These are phyloP conservation scores for Telopea speciosissima DNA, from an alignment of 177 flowering plant species.

Conservation along the genomic window DNA sequence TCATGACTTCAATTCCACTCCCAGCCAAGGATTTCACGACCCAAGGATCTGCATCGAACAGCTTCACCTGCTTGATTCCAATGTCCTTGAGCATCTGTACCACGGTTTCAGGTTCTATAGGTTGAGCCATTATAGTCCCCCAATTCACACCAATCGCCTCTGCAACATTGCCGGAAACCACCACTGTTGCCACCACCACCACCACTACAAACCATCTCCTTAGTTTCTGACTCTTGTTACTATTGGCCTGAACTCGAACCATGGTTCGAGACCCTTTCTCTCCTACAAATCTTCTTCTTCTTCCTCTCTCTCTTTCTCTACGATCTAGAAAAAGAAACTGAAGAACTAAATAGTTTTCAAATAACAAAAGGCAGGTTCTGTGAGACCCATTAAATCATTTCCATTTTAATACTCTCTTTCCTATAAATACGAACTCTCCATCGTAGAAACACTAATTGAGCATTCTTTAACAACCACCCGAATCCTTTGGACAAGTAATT, in stretches of 20 bases:
- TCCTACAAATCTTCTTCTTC: too few species aligned
- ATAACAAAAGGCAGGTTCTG: too few species aligned
- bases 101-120: background rate
- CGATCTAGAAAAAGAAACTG: too few species aligned
- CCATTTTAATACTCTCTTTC: background rate
- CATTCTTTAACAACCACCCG: too few species aligned
- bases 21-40: background rate
- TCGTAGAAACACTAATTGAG: too few species aligned
- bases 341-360: too few species aligned
- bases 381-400: too few species aligned
- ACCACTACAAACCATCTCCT: too few species aligned
- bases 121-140: background rate
- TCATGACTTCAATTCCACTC: constrained; percentile 37
- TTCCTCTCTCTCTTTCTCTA: too few species aligned
- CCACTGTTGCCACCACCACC: background rate
- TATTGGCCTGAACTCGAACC: background rate
- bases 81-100: background rate
- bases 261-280: background rate
- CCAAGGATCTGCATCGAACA: background rate
- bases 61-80: background rate
- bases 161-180: background rate
- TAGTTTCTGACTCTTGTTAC: too few species aligned
- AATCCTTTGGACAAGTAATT: too few species aligned
- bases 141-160: background rate
- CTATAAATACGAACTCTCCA: too few species aligned